Evolutionary conservation across 345 rosid genomes (phyloP).

Genomic region (Gossypium arboreum): DNA sequence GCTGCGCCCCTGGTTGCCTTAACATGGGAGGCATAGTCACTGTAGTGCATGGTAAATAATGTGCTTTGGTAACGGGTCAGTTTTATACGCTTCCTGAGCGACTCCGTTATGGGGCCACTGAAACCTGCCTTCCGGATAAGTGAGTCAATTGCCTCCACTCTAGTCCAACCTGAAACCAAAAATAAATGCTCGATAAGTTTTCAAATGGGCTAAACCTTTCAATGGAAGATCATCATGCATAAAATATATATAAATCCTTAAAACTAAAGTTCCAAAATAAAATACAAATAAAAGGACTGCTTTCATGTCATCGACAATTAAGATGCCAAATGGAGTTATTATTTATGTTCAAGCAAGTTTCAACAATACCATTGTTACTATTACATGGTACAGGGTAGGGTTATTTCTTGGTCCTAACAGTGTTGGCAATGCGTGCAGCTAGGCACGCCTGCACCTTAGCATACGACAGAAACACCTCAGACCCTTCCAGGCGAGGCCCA

Average conservation of each 20-base stretch:
- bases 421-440: too few relatives aligned
- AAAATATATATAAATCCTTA: neutral
- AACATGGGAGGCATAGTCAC: conserved; percentile 71
- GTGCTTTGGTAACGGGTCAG: conserved; percentile 98
- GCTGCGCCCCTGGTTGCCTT: conserved; percentile 61
- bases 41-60: conserved; percentile 66
- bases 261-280: neutral
- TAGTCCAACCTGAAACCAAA: conserved; percentile 65
- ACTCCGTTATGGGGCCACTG: conserved; percentile 55
- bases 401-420: too few relatives aligned
- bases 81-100: conserved; percentile 54
- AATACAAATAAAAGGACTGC: neutral
- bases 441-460: too few relatives aligned
- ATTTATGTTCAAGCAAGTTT: too few relatives aligned
- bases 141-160: conserved; percentile 78
- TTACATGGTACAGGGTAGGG: too few relatives aligned
- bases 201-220: neutral
- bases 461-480: too few relatives aligned
- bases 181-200: neutral
- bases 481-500: too few relatives aligned
- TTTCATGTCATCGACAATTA: neutral
- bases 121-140: conserved; percentile 90
- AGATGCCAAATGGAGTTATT: too few relatives aligned
- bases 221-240: neutral
- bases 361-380: too few relatives aligned